These are phyloP conservation scores for Phytophthora pini DNA, from an alignment of 352 stramenopile genomes.

Conservation along the genomic window DNA sequence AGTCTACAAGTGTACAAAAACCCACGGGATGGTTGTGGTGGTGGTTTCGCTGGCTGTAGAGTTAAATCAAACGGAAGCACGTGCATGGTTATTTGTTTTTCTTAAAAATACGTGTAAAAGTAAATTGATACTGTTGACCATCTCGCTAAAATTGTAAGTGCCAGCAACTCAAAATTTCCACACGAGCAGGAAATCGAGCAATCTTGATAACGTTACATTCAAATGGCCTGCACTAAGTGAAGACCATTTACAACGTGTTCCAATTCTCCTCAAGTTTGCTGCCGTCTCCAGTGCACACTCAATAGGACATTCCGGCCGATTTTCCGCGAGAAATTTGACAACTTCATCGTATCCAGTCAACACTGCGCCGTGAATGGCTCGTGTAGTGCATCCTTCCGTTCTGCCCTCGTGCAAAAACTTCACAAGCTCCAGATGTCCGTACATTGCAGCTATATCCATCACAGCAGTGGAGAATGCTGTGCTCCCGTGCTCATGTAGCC, in stretches of 20 bases:
- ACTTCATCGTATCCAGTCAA: slow-evolving; percentile 34
- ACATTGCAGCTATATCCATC: slow-evolving; percentile 13
- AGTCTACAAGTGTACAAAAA: slow-evolving; percentile 14
- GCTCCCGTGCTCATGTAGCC: slow-evolving; percentile 28
- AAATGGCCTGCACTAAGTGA: too few relatives aligned
- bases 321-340: slow-evolving; percentile 24
- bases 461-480: slow-evolving; percentile 17
- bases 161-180: too few relatives aligned
- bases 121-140: too few relatives aligned
- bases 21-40: slow-evolving; percentile 24
- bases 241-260: too few relatives aligned
- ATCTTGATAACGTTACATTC: too few relatives aligned
- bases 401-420: slow-evolving; percentile 32
- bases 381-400: slow-evolving; percentile 30
- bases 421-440: slow-evolving; percentile 34
- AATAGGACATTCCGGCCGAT: slow-evolving; percentile 19
- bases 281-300: slow-evolving; percentile 23
- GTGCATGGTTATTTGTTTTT: too few relatives aligned
- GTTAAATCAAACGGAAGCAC: not conserved
- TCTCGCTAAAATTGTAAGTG: too few relatives aligned
- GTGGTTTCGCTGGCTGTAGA: slow-evolving; percentile 35
- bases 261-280: not conserved
- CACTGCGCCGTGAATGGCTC: slow-evolving; percentile 36
- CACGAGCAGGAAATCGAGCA: too few relatives aligned
- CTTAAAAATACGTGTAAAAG: too few relatives aligned